These are phyloP conservation scores for Sphaerobolus stellatus DNA, from an alignment of 1,284 basidiomycete genomes.

Conservation along the genomic window DNA sequence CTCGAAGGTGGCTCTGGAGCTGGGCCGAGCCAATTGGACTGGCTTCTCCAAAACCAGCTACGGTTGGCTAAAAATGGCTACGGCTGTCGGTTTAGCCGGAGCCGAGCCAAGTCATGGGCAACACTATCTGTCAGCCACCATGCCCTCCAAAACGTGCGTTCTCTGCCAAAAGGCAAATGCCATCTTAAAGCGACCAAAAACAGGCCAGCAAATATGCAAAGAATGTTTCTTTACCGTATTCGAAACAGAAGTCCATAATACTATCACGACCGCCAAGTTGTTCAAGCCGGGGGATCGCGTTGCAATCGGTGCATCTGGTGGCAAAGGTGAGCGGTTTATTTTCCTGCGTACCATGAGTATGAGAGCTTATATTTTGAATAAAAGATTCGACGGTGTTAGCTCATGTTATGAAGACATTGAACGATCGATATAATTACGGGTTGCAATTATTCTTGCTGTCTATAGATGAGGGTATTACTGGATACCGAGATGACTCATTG, in stretches of 20 bases:
- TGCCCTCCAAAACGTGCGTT: constrained; percentile 71
- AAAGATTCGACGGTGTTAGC: constrained; percentile 97
- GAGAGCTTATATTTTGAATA: neutral
- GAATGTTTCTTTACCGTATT: constrained; percentile 97
- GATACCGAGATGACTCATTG: constrained; percentile 96
- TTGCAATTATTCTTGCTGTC: constrained; percentile 91
- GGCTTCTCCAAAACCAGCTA: too few species aligned
- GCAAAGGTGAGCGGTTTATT: constrained; percentile 69
- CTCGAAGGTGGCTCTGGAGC: too few species aligned
- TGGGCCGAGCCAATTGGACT: too few species aligned
- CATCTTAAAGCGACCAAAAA: constrained; percentile 94
- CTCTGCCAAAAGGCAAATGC: constrained; percentile 79
- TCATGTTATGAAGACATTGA: constrained; percentile 93
- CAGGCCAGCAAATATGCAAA: constrained; percentile 94
- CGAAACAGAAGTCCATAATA: constrained; percentile 97
- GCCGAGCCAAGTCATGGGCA: too few species aligned
- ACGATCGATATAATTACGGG: constrained; percentile 92
- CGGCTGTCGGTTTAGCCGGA: too few species aligned
- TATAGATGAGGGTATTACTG: constrained; percentile 98
- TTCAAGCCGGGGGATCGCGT: constrained; percentile 93
- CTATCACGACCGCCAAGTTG: constrained; percentile 77
- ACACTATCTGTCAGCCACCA: too few species aligned
- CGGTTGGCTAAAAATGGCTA: too few species aligned
- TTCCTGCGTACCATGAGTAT: constrained; percentile 5
- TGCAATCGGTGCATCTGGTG: constrained; percentile 96